Conservation (phyloP, 345 rosid genomes). For the Pelargonium nanum region DNA sequence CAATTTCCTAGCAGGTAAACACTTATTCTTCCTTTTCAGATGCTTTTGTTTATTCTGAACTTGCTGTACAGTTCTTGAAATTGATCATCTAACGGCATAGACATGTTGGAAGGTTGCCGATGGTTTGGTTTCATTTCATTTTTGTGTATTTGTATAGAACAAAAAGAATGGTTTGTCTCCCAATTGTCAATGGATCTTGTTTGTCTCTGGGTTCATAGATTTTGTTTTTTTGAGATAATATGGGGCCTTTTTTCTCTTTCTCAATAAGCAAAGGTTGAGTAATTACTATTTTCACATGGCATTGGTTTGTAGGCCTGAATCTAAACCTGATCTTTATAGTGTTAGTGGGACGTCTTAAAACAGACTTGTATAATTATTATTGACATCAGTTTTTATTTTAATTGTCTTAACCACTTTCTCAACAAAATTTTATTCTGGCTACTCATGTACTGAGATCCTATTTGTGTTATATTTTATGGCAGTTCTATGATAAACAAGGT, state of each 20-base stretch:
- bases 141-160: not conserved
- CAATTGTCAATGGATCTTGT: not conserved
- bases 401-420: not conserved
- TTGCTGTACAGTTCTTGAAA: not conserved
- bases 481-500: conserved; percentile 16
- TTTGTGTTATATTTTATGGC: conserved; percentile 12
- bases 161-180: not conserved
- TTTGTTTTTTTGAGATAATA: too few species aligned
- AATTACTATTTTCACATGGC: not conserved
- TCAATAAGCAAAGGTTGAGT: not conserved
- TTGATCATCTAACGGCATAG: not conserved
- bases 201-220: not conserved
- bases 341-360: too few species aligned
- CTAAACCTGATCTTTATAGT: too few species aligned
- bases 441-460: not conserved
- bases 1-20: conserved; percentile 38
- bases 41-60: not conserved
- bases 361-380: not conserved
- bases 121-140: not conserved
- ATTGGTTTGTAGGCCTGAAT: not conserved
- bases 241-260: not conserved
- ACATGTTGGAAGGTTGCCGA: not conserved
- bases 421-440: not conserved
- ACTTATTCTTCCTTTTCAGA: not conserved
- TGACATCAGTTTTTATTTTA: not conserved